These are phyloP conservation scores for Neurospora sp. DNA, from an alignment of 495 filamentous ascomycete genomes.

Conservation along the genomic window DNA sequence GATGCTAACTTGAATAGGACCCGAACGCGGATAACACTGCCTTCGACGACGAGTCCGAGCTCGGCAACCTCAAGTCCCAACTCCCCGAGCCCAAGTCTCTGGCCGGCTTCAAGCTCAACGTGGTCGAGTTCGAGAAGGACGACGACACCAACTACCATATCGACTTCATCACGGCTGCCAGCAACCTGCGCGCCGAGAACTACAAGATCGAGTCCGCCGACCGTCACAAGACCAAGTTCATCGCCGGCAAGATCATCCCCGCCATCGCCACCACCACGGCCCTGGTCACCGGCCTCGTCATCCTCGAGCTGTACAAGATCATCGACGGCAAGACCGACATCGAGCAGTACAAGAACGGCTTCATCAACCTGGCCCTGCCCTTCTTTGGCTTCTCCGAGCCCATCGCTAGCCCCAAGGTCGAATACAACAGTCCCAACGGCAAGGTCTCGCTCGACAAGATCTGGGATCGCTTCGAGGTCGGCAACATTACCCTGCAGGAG, in stretches of 20 bases:
- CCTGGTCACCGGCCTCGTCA: conserved; percentile 85
- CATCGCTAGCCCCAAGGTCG: conserved; percentile 83
- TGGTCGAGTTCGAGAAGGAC: conserved; percentile 99
- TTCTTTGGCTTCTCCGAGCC: conserved; percentile 99
- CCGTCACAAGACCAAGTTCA: conserved; percentile 97
- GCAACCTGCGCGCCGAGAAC: conserved; percentile 93
- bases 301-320: conserved; percentile 93
- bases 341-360: conserved; percentile 98
- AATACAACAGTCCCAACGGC: conserved; percentile 62
- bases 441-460: conserved; percentile 88
- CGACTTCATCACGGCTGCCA: conserved; percentile 96
- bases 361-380: conserved; percentile 90
- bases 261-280: conserved; percentile 98
- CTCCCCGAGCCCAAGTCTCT: conserved; percentile 73
- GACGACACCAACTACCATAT: conserved; percentile 98
- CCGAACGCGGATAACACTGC: conserved; percentile 58
- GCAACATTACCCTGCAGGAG: conserved; percentile 73
- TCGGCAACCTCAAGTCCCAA: conserved; percentile 53
- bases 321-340: conserved; percentile 90
- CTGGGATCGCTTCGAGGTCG: conserved; percentile 95
- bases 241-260: conserved; percentile 98
- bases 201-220: conserved; percentile 92
- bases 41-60: conserved; percentile 62
- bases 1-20: conserved; percentile 39
- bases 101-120: conserved; percentile 74